Evolutionary conservation across 1,284 basidiomycete genomes (phyloP).

Genomic region (Ceratobasidium sp.): DNA sequence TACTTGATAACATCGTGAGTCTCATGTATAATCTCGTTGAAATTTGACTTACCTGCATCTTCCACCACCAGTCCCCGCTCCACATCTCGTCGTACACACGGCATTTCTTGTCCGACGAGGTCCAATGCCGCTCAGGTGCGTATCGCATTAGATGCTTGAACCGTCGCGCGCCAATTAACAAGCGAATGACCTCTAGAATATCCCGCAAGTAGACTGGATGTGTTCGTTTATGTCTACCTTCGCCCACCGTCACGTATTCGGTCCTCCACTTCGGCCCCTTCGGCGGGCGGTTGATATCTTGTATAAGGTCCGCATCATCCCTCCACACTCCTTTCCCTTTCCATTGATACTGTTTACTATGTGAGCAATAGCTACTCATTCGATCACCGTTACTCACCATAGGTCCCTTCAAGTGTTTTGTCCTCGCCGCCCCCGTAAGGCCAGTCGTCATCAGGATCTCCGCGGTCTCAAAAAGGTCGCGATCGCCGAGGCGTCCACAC

Average conservation of each 20-base stretch:
- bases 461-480: slow-evolving; percentile 17
- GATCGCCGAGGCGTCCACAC: slow-evolving; percentile 5
- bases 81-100: slow-evolving; percentile 24
- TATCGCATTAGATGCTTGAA: slow-evolving; percentile 18
- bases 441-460: slow-evolving; percentile 42
- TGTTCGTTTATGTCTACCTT: background rate
- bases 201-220: slow-evolving; percentile 13
- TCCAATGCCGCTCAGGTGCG: slow-evolving; percentile 33
- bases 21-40: too few relatives aligned
- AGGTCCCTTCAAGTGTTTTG: slow-evolving; percentile 5
- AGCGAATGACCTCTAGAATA: slow-evolving; percentile 4
- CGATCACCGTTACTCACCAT: background rate
- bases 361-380: background rate
- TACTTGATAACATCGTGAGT: background rate
- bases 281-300: background rate
- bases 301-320: slow-evolving; percentile 16
- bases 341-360: background rate
- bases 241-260: background rate
- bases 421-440: background rate
- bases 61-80: slow-evolving; percentile 34
- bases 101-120: background rate
- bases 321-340: slow-evolving; percentile 20
- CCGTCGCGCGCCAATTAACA: slow-evolving; percentile 14
- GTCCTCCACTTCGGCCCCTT: slow-evolving; percentile 22
- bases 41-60: slow-evolving; percentile 23